phyloP scores from a whole-genome alignment of 495 filamentous ascomycete species.

The Penicillium coprophilum region DNA sequence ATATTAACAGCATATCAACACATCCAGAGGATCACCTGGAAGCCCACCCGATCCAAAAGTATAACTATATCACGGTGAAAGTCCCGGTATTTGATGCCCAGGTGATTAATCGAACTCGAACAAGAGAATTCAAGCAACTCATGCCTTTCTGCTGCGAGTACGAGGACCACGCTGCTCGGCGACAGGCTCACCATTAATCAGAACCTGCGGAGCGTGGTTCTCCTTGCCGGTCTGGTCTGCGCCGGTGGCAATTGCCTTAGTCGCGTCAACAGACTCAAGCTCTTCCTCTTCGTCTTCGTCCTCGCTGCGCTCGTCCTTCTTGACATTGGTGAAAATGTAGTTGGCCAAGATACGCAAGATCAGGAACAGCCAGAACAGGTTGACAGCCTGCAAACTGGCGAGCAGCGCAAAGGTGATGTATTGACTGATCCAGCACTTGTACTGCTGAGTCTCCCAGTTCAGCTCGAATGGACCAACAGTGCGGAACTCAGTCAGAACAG shows the following conservation, averaged over 20 bases:
- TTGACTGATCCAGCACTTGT: constrained; percentile 78
- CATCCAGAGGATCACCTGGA: constrained; percentile 6
- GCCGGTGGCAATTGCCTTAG: constrained; percentile 35
- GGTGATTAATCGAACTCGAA: not conserved
- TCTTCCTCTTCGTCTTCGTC: constrained; percentile 56
- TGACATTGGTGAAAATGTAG: constrained; percentile 51
- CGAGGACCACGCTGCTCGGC: constrained; percentile 27
- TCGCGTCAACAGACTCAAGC: constrained; percentile 21
- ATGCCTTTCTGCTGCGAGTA: constrained; percentile 29
- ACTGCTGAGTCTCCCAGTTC: constrained; percentile 80
- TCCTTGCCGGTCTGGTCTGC: constrained; percentile 32
- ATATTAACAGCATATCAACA: constrained; percentile 15
- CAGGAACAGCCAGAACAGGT: constrained; percentile 84
- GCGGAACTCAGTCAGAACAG: constrained; percentile 81
- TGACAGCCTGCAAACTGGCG: constrained; percentile 72
- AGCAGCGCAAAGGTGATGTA: constrained; percentile 70
- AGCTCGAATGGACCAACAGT: constrained; percentile 85
- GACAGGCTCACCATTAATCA: constrained; percentile 42
- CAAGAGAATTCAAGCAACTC: not conserved
- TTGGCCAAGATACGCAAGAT: constrained; percentile 71
- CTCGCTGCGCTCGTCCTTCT: constrained; percentile 60
- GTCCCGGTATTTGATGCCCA: not conserved
- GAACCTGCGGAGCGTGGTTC: constrained; percentile 39
- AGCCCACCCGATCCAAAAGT: constrained; percentile 2
- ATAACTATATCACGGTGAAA: constrained; percentile 13